phyloP scores from a whole-genome alignment of 768 basidiomycete species.

The Suillus bovinus region DNA sequence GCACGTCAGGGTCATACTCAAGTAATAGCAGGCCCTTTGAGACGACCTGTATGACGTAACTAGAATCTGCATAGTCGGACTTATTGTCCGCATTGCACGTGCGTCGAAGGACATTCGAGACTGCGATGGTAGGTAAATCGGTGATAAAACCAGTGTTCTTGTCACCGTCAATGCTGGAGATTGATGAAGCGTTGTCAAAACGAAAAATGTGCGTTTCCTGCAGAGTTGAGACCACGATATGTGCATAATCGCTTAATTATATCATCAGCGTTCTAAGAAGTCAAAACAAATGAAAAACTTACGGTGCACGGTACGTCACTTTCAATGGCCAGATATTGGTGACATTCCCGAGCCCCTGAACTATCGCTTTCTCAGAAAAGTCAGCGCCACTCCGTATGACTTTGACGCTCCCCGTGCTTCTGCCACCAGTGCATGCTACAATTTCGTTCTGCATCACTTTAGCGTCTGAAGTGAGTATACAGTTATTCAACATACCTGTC shows the following conservation, averaged over 20 bases:
- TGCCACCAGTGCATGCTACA: constrained; percentile 83
- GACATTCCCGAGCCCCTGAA: constrained; percentile 59
- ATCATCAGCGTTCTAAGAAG: not conserved
- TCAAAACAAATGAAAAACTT: constrained; percentile 24
- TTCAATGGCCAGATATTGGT: constrained; percentile 65
- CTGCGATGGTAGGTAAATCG: constrained; percentile 58
- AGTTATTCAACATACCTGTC: constrained; percentile 50
- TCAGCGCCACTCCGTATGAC: constrained; percentile 82
- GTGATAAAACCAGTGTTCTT: constrained; percentile 50
- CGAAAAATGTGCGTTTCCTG: constrained; percentile 54
- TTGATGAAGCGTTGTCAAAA: constrained; percentile 36
- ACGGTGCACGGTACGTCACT: constrained; percentile 48
- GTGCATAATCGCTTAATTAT: constrained; percentile 47
- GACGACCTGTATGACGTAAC: constrained; percentile 75
- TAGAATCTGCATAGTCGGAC: constrained; percentile 43
- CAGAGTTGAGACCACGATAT: constrained; percentile 62
- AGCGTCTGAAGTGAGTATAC: not conserved
- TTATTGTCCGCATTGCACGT: constrained; percentile 19
- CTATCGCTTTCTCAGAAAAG: constrained; percentile 60
- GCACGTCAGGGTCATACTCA: constrained; percentile 49
- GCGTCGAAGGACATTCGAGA: constrained; percentile 52
- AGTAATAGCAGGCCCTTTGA: constrained; percentile 53
- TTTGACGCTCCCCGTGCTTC: constrained; percentile 73
- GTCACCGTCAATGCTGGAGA: constrained; percentile 34
- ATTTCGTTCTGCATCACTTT: constrained; percentile 58